Evolutionary conservation across 176 grass and related monocot genomes (phyloP).

Genomic region (Poa annua): DNA sequence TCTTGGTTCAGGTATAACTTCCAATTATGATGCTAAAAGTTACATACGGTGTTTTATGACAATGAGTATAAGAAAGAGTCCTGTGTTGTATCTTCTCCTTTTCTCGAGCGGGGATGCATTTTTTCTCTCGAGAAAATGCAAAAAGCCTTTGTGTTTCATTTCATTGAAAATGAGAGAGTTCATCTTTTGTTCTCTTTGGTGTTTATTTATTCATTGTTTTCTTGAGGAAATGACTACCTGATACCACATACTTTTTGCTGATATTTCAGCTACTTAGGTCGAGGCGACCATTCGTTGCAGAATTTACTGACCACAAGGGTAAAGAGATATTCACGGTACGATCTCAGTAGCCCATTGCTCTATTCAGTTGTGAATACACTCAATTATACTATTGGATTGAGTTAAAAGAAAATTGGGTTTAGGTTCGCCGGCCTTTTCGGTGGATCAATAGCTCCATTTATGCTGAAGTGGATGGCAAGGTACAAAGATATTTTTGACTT

Average conservation of each 20-base stretch:
- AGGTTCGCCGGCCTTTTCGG: constrained; percentile 91
- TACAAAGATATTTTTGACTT: constrained; percentile 46
- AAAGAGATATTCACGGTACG: constrained; percentile 87
- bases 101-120: neutral
- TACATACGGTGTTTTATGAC: constrained; percentile 9
- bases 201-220: constrained; percentile 20
- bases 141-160: too few species aligned
- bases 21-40: neutral
- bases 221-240: neutral
- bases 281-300: constrained; percentile 34
- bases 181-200: neutral
- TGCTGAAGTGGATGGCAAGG: constrained; percentile 86
- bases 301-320: constrained; percentile 71
- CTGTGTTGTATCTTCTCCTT: neutral
- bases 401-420: constrained; percentile 29
- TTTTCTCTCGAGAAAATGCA: too few species aligned
- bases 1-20: neutral
- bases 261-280: too few species aligned
- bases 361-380: constrained; percentile 34
- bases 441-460: constrained; percentile 93
- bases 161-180: too few species aligned
- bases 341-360: constrained; percentile 23
- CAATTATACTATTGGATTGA: constrained; percentile 1
- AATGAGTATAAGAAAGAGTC: neutral
- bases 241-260: neutral